phyloP scores from a whole-genome alignment of 805 yeast species.

The Candida dajiaensis region DNA sequence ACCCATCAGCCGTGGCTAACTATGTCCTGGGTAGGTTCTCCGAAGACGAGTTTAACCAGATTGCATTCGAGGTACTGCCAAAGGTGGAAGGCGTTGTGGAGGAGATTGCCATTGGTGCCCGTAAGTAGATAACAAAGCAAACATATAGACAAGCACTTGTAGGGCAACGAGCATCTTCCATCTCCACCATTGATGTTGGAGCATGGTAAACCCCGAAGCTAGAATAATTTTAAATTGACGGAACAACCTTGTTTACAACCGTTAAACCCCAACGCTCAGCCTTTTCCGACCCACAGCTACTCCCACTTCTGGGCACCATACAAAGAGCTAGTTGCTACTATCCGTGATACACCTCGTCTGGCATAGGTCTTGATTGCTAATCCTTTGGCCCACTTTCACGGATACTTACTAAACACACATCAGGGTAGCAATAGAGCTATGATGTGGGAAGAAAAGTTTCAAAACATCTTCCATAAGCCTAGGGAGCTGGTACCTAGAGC shows the following conservation, averaged over 20 bases:
- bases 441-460: conserved; percentile 2
- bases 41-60: conserved; percentile 34
- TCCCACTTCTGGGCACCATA: background rate
- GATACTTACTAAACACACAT: background rate
- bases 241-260: background rate
- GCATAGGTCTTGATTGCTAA: background rate
- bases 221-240: background rate
- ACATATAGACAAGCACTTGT: too few relatives aligned
- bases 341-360: background rate
- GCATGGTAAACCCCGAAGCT: too few relatives aligned
- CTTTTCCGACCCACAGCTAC: background rate
- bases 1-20: conserved; percentile 38
- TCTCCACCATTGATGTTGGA: too few relatives aligned
- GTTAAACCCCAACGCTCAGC: background rate
- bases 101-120: conserved; percentile 5
- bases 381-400: background rate
- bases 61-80: conserved; percentile 37
- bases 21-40: conserved; percentile 57
- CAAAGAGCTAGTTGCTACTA: background rate
- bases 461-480: conserved; percentile 3
- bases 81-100: conserved; percentile 33
- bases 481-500: conserved; percentile 5
- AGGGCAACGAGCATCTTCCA: too few relatives aligned
- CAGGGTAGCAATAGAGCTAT: background rate
- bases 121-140: background rate